phyloP scores from a whole-genome alignment of 208 protist genomes.

The Acanthamoeba culbertsoni region DNA sequence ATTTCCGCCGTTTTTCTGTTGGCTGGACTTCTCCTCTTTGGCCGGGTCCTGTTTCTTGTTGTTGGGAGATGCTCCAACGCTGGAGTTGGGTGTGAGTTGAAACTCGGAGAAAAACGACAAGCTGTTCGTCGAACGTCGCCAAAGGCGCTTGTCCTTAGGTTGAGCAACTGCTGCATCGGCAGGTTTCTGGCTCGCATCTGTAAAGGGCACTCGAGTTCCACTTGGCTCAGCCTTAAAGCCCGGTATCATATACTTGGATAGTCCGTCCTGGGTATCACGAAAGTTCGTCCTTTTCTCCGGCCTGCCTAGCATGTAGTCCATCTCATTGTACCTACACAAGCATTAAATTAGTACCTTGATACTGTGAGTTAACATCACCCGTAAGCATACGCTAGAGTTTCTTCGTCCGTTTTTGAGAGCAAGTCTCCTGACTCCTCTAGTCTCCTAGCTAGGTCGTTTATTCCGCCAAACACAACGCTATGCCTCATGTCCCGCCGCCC shows the following conservation, averaged over 20 bases:
- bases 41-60: not conserved
- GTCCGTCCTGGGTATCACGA: not conserved
- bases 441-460: not conserved
- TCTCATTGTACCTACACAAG: not conserved
- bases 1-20: too few species aligned
- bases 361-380: too few species aligned
- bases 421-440: not conserved
- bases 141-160: not conserved
- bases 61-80: too few species aligned
- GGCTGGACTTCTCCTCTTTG: not conserved
- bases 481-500: not conserved
- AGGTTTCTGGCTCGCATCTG: too few species aligned
- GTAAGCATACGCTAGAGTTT: not conserved
- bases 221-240: not conserved
- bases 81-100: not conserved
- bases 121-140: not conserved
- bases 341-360: not conserved
- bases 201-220: too few species aligned
- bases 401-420: not conserved
- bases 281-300: not conserved
- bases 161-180: too few species aligned
- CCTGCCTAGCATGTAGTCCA: not conserved
- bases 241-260: not conserved
- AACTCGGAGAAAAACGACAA: constrained; percentile 20
- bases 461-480: not conserved